Evolutionary conservation across 2,329 filamentous ascomycete genomes (phyloP), one percentile per base, ranked within the genome.

Genomic region (Xylaria sp.): DNA sequence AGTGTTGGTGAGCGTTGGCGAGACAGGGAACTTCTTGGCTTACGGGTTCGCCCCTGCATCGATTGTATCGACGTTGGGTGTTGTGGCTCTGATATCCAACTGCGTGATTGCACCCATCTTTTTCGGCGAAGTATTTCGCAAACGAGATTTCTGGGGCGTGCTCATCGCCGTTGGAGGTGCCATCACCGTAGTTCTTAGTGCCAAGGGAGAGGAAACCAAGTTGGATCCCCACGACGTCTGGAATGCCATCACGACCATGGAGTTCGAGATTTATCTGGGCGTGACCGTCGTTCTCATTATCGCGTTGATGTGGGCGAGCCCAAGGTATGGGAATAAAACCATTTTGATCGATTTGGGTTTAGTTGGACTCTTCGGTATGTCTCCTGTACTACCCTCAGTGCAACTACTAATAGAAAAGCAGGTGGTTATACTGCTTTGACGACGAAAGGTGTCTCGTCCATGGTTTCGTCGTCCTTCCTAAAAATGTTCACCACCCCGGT

Each of bases 41-140:
- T 99, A 99, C 78, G 96, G 96, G 28, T 99, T 99, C 79, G 96
- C 96, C 37, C 96, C 96, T 3, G 96, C 96, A 8, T 98, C 96
- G 15, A 98, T 99, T 76, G 96, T 99, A 51, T 98, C 94, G 41
- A 96, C 96, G 0, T 85, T 99, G 6, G 96, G 96, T 10, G 96
- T 99, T n/a, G 96, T 99, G 13, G 96, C 96, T 1, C 85, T 99
- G 71, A 91, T 99, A 55, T 97, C 94, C 54, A 99, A 99, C 82
- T 99, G 96, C 81, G 89, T 99, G 69, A 97, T 99, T 78, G 96
- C 96, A 2, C 96, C 96, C 0, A 90, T 96, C 71, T 90, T 99
- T 85, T 91, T 99, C 73, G 94, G 97, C 78, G 96, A 99, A 82
- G 87, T 86, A 60, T 98, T 99, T 77, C 91, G 96, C 41, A 86